phyloP scores from a whole-genome alignment of 495 filamentous ascomycete genomes.

The Aspergillus panamensis region DNA sequence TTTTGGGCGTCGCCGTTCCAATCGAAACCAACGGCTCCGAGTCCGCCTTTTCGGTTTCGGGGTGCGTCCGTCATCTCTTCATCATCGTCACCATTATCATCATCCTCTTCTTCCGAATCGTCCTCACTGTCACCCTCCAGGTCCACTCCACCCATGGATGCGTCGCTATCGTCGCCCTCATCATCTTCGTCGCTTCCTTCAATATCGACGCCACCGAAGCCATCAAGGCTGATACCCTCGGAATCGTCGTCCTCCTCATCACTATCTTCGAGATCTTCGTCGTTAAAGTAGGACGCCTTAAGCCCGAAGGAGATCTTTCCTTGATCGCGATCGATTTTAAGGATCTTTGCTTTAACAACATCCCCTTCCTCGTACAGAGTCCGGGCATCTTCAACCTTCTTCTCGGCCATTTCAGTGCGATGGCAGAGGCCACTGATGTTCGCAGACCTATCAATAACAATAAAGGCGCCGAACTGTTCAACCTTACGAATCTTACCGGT shows the following conservation, averaged over 20 bases:
- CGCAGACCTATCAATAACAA: conserved; percentile 75
- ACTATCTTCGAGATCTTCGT: conserved; percentile 56
- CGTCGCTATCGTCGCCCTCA: conserved; percentile 45
- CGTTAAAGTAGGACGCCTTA: conserved; percentile 85
- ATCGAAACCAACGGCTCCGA: conserved; percentile 80
- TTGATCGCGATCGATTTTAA: conserved; percentile 70
- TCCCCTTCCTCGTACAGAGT: conserved; percentile 87
- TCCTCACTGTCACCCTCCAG: conserved; percentile 50
- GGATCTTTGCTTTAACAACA: conserved; percentile 80
- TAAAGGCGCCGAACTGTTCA: conserved; percentile 91
- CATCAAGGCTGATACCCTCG: conserved; percentile 46
- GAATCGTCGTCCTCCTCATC: conserved; percentile 47
- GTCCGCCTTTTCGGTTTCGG: conserved; percentile 44
- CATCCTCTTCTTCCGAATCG: conserved; percentile 34
- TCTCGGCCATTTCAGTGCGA: conserved; percentile 82
- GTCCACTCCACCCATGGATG: conserved; percentile 51
- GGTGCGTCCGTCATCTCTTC: conserved; percentile 29
- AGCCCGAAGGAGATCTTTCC: conserved; percentile 81
- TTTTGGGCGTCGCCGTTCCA: conserved; percentile 67
- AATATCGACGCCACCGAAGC: conserved; percentile 41
- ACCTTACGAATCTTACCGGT: conserved; percentile 90
- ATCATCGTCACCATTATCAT: conserved; percentile 41
- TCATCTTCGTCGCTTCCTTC: conserved; percentile 40
- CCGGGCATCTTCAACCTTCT: conserved; percentile 69
- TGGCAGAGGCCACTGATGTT: conserved; percentile 94